phyloP scores from a whole-genome alignment of 1,284 basidiomycete genomes.

The Austroboletus niveus region DNA sequence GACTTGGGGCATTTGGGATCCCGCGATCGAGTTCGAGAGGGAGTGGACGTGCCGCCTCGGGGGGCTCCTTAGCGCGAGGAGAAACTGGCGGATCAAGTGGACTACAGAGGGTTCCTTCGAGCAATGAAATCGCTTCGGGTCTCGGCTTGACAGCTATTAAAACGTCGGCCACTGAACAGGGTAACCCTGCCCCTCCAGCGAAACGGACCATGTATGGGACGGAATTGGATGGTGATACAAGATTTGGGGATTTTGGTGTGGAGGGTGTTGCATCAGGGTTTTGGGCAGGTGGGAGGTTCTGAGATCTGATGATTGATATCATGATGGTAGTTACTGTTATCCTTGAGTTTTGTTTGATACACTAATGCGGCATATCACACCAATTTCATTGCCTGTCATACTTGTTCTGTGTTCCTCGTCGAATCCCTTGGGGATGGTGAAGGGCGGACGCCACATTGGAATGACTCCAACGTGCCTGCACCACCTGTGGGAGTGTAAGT shows the following conservation, averaged over 20 bases:
- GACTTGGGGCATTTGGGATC: slow-evolving; percentile 29
- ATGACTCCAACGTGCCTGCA: too few relatives aligned
- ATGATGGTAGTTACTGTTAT: slow-evolving; percentile 6
- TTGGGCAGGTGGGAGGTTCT: slow-evolving; percentile 51
- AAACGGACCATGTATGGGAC: slow-evolving; percentile 79
- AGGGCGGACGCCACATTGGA: too few relatives aligned
- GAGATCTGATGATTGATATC: slow-evolving; percentile 21
- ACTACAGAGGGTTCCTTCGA: slow-evolving; percentile 31
- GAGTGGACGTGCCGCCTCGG: slow-evolving; percentile 29
- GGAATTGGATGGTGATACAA: slow-evolving; percentile 68
- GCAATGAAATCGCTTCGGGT: slow-evolving; percentile 39
- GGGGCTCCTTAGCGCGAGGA: slow-evolving; percentile 27
- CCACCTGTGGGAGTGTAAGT: too few relatives aligned
- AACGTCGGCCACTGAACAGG: slow-evolving; percentile 29
- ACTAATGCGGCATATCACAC: slow-evolving; percentile 10
- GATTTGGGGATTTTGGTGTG: slow-evolving; percentile 79
- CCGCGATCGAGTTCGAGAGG: slow-evolving; percentile 33
- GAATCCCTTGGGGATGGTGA: too few relatives aligned
- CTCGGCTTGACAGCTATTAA: slow-evolving; percentile 38
- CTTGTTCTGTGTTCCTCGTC: neutral
- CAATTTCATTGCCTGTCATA: slow-evolving; percentile 1
- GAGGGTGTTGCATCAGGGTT: slow-evolving; percentile 69
- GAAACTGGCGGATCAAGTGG: slow-evolving; percentile 28
- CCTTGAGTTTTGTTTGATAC: slow-evolving; percentile 6
- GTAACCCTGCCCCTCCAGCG: slow-evolving; percentile 35